Percentiles rank a stretch among this genome's conserved stretches.
phyloP scores from a whole-genome alignment of 192 early-diverging fungal genomes.

The Pilaira anomala region DNA sequence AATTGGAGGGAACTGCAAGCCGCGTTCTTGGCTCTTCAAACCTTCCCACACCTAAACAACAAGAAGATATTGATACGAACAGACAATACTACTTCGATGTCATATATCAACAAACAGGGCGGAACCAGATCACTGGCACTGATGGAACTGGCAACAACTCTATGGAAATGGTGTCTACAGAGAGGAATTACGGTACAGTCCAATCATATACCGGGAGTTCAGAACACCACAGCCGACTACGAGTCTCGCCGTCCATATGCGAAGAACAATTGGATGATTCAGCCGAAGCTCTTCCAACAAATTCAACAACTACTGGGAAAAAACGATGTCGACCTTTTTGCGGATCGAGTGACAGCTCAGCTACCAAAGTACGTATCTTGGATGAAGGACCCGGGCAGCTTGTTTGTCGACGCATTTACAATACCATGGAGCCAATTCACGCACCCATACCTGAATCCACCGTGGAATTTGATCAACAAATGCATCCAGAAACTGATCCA shows the following conservation, averaged over 20 bases:
- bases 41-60: not conserved
- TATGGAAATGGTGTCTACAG: conserved; percentile 6
- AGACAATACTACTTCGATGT: conserved; percentile 9
- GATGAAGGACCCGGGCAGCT: not conserved
- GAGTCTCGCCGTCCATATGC: not conserved
- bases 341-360: conserved; percentile 4
- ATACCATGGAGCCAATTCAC: not conserved
- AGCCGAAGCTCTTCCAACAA: not conserved
- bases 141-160: conserved; percentile 18
- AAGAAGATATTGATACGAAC: not conserved
- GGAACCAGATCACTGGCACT: conserved; percentile 18
- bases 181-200: not conserved
- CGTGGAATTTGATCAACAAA: conserved; percentile 14
- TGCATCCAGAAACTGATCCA: not conserved
- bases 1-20: conserved; percentile 35
- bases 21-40: conserved; percentile 1
- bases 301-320: not conserved
- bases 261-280: conserved; percentile 17
- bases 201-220: not conserved
- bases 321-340: conserved; percentile 16
- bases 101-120: conserved; percentile 20
- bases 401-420: not conserved
- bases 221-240: conserved; percentile 4
- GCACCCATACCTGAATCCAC: conserved; percentile 2
- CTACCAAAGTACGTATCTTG: conserved; percentile 23